Conservation (phyloP, 2,329 filamentous ascomycete genomes). For the Monilinia aucupariae region DNA sequence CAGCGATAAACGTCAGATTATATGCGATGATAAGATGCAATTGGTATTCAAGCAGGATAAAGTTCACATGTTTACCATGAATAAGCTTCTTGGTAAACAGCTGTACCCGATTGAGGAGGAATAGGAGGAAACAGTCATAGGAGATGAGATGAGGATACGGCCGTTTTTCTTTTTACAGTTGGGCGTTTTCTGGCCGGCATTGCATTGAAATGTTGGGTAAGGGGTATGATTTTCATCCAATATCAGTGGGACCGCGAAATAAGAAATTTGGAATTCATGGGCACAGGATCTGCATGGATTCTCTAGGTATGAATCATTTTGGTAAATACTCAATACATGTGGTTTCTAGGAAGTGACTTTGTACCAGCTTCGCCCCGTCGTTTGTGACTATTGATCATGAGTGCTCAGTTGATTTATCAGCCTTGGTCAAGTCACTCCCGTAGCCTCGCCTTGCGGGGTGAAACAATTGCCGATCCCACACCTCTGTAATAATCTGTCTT, state of each 20-base stretch:
- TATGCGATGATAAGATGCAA: slow-evolving; percentile 86
- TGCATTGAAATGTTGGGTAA: slow-evolving; percentile 6
- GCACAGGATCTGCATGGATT: neutral
- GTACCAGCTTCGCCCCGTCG: too few species aligned
- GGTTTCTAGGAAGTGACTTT: neutral
- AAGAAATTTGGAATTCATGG: neutral
- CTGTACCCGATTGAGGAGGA: slow-evolving; percentile 76
- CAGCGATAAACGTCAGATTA: slow-evolving; percentile 83
- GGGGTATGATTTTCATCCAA: neutral
- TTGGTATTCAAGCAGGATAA: slow-evolving; percentile 86
- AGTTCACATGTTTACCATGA: slow-evolving; percentile 99
- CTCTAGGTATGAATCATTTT: slow-evolving; percentile 1
- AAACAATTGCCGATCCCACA: slow-evolving; percentile 8
- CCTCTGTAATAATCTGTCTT: slow-evolving; percentile 11
- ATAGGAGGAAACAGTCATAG: neutral
- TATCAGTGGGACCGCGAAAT: neutral
- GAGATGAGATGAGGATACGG: neutral
- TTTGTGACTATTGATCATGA: neutral
- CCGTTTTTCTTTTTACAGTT: neutral
- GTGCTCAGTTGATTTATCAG: slow-evolving; percentile 10
- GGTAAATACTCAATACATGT: neutral
- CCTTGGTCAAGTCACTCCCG: slow-evolving; percentile 10
- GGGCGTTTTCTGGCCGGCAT: slow-evolving; percentile 12
- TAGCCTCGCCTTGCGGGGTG: slow-evolving; percentile 13
- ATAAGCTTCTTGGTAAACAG: slow-evolving; percentile 87